These are phyloP conservation scores for Suillus weaverae DNA, from an alignment of 768 basidiomycete genomes.

Conservation along the genomic window DNA sequence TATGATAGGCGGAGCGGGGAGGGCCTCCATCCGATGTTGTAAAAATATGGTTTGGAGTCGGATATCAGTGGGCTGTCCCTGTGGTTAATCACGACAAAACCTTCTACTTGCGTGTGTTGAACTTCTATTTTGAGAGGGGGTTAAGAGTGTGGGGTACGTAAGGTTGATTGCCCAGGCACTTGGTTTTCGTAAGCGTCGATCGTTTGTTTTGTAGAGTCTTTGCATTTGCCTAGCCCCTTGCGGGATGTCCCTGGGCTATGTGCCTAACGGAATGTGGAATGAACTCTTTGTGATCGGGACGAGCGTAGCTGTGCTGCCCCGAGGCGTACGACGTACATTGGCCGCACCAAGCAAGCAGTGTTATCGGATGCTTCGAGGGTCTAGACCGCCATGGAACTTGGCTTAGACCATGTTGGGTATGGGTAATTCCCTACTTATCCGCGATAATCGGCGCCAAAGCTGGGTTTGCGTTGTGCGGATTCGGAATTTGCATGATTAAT, in stretches of 20 bases:
- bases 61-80: not conserved
- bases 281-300: not conserved
- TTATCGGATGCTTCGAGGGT: not conserved
- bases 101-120: not conserved
- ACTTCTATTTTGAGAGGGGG: not conserved
- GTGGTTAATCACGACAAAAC: not conserved
- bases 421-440: not conserved
- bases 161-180: conserved; percentile 9
- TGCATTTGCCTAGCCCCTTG: not conserved
- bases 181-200: conserved; percentile 7
- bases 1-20: not conserved
- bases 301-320: not conserved
- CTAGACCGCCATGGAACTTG: not conserved
- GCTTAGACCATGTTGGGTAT: not conserved
- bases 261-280: conserved; percentile 8
- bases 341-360: not conserved
- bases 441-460: not conserved
- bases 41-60: not conserved
- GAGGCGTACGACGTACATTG: not conserved
- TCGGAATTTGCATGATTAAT: conserved; percentile 2
- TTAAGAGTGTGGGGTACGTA: not conserved
- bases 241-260: not conserved
- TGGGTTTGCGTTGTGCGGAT: not conserved
- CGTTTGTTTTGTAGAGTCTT: not conserved
- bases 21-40: not conserved